Conservation (phyloP, 345 rosid genomes). For the Salix exigua region DNA sequence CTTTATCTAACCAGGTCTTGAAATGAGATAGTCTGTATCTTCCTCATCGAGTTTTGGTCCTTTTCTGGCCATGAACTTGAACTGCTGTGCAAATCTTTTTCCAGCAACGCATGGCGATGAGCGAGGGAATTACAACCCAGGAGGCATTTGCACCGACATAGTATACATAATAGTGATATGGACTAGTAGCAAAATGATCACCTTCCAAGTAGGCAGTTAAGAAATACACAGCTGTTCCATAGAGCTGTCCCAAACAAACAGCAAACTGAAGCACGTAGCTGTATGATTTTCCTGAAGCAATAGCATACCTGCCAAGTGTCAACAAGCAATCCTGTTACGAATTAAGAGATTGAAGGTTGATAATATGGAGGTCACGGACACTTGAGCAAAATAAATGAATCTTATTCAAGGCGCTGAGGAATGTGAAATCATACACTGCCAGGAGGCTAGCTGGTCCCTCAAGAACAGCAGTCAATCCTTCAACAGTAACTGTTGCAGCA, state of each 20-base stretch:
- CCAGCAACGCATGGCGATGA: constrained; percentile 73
- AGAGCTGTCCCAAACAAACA: constrained; percentile 81
- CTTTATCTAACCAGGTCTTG: not conserved
- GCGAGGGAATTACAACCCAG: constrained; percentile 68
- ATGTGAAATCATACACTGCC: constrained; percentile 56
- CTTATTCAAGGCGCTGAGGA: not conserved
- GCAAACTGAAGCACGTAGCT: constrained; percentile 84
- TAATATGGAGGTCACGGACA: not conserved
- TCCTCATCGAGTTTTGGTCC: constrained; percentile 44
- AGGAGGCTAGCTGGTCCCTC: constrained; percentile 83
- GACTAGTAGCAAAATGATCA: constrained; percentile 64
- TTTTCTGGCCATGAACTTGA: constrained; percentile 39
- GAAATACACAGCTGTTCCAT: constrained; percentile 79
- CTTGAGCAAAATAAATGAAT: not conserved
- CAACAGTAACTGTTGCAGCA: constrained; percentile 61
- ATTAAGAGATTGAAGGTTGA: not conserved
- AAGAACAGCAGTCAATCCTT: constrained; percentile 80
- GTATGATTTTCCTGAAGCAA: constrained; percentile 67
- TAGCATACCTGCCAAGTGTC: constrained; percentile 56
- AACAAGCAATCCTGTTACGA: constrained; percentile 3
- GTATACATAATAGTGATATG: constrained; percentile 60
- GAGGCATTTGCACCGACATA: constrained; percentile 61
- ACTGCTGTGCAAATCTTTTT: constrained; percentile 54
- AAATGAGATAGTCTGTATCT: not conserved
- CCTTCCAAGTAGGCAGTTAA: constrained; percentile 78